Conservation (phyloP, 78 protist genomes). For the Anaeramoeba flamelloides region DNA sequence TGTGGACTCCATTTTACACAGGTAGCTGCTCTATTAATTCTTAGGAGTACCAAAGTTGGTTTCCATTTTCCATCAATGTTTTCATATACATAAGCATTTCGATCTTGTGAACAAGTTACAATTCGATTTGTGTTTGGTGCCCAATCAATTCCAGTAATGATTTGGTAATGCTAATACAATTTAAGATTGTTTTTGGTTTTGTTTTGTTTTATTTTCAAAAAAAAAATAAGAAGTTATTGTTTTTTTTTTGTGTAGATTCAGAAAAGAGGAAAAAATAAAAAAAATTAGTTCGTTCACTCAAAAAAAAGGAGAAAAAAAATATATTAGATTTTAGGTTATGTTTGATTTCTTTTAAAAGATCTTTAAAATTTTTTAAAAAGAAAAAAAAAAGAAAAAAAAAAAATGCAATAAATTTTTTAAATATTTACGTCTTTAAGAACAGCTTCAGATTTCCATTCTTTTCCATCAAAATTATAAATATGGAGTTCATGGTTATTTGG, state of each 20-base stretch:
- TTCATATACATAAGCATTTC: constrained; percentile 74
- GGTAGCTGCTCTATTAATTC: constrained; percentile 74
- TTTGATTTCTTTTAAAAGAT: too few species aligned
- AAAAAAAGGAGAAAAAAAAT: too few species aligned
- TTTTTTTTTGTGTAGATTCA: too few species aligned
- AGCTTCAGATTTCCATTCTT: constrained; percentile 21
- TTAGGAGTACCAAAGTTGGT: constrained; percentile 67
- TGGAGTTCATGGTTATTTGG: constrained; percentile 57
- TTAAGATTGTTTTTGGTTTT: too few species aligned
- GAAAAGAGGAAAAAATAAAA: too few species aligned
- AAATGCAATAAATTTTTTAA: background rate
- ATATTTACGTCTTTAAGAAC: constrained; percentile 29
- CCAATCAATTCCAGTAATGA: constrained; percentile 76
- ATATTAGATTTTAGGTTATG: too few species aligned
- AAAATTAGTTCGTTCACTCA: too few species aligned
- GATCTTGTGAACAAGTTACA: constrained; percentile 69
- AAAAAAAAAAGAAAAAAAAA: background rate
- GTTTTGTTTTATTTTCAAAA: too few species aligned
- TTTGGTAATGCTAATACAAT: constrained; percentile 55
- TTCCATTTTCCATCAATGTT: constrained; percentile 42
- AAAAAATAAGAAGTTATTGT: too few species aligned
- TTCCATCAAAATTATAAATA: constrained; percentile 31
- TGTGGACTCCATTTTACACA: constrained; percentile 60
- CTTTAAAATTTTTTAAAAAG: background rate
- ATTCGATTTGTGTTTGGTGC: constrained; percentile 61